phyloP scores from a whole-genome alignment of 345 rosid species.

The Syzygium aromaticum region DNA sequence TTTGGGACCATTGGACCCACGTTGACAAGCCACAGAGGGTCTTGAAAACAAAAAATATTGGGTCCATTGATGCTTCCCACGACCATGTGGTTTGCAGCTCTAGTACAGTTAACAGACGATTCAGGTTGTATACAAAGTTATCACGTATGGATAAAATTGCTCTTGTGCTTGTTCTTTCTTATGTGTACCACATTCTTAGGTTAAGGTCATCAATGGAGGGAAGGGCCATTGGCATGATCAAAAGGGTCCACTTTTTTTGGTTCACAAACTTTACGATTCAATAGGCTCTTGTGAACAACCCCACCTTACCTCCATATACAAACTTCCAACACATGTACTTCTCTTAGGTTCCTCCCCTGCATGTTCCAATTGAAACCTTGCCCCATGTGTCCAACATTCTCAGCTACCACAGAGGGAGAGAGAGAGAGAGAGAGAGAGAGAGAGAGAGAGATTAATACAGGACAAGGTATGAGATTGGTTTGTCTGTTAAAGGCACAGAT shows the following conservation, averaged over 20 bases:
- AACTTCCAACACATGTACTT: not conserved
- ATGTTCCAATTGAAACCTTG: not conserved
- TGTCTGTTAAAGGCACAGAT: not conserved
- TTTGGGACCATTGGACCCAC: conserved; percentile 25
- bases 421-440: not conserved
- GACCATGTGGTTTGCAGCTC: not conserved
- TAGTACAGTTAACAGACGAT: conserved; percentile 17
- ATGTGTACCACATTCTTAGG: not conserved
- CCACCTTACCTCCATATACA: not conserved
- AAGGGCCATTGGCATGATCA: conserved; percentile 5
- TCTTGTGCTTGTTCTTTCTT: not conserved
- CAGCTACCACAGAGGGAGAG: not conserved
- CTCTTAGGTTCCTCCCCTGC: not conserved
- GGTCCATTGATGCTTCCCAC: conserved; percentile 1
- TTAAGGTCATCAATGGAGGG: not conserved
- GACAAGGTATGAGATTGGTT: not conserved
- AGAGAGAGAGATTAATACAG: not conserved
- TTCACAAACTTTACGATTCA: not conserved
- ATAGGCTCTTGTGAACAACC: not conserved
- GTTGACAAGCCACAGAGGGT: conserved; percentile 2
- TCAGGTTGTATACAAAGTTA: not conserved
- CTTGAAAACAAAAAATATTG: not conserved
- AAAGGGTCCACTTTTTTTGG: not conserved
- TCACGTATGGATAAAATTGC: not conserved
- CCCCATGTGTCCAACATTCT: not conserved